Percentiles rank a stretch among this genome's conserved stretches.
These are phyloP conservation scores for Fusarium sp. DNA, from an alignment of 2,329 filamentous ascomycete species.

Conservation along the genomic window DNA sequence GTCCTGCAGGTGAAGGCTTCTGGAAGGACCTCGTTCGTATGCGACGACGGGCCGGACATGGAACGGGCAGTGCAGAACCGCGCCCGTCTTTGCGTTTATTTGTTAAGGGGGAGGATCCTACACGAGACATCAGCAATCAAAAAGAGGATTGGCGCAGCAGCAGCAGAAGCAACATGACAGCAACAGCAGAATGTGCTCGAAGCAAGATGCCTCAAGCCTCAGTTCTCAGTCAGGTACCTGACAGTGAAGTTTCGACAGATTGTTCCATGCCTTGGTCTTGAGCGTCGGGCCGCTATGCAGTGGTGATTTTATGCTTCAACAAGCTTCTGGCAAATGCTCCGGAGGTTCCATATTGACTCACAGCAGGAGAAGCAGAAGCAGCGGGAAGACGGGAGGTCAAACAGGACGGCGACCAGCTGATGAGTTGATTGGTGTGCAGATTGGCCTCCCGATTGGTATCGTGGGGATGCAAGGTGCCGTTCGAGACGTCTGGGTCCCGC, in stretches of 20 bases:
- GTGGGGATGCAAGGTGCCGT: slow-evolving; percentile 45
- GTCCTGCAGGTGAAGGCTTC: slow-evolving; percentile 36
- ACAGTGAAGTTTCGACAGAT: slow-evolving; percentile 37
- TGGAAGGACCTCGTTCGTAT: slow-evolving; percentile 35
- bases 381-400: slow-evolving; percentile 32
- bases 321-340: slow-evolving; percentile 25
- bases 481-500: slow-evolving; percentile 41
- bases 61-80: slow-evolving; percentile 27
- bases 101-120: slow-evolving; percentile 27
- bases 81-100: slow-evolving; percentile 17
- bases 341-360: slow-evolving; percentile 36
- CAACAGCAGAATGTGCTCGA: slow-evolving; percentile 24
- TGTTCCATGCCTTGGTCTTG: slow-evolving; percentile 34
- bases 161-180: slow-evolving; percentile 21
- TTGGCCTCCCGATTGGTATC: slow-evolving; percentile 39
- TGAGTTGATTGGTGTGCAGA: slow-evolving; percentile 29
- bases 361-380: slow-evolving; percentile 21
- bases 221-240: slow-evolving; percentile 26
- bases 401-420: slow-evolving; percentile 27
- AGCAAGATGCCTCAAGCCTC: slow-evolving; percentile 26
- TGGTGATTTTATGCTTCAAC: slow-evolving; percentile 35
- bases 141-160: slow-evolving; percentile 31
- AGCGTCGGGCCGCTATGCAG: slow-evolving; percentile 32
- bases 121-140: slow-evolving; percentile 40
- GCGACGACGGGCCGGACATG: slow-evolving; percentile 24